Base-by-base conservation (phyloP, 768 basidiomycete genomes). In the Lentinula aciculospora region DNA sequence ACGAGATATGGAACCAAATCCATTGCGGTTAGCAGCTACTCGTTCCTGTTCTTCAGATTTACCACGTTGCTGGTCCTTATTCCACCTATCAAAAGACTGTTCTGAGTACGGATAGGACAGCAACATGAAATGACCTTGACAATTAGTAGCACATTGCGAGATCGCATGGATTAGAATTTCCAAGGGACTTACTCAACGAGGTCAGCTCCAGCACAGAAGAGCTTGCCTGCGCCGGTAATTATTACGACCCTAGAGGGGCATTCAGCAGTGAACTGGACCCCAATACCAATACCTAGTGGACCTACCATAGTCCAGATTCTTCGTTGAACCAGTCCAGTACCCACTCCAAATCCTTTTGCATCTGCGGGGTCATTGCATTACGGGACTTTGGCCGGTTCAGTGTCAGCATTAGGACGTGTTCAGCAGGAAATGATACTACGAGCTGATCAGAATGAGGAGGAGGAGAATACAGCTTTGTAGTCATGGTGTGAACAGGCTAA, bases 191-290 rank as follows among this genome's bases (percentile, higher is more conserved):
- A 89, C 88, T 80, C 81, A 71, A 84, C 84, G 50, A 92, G 76
- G 68, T 92, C 91, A 37, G 87, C 88, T 15, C 90, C 91, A 15
- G 89, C 88, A 63, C 89, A 91, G 70, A 93, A 93, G 1, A 78
- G 66, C 44, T 83, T 80, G 10, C 89, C 89, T 60, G 80, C 76
- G 23, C 89, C 90, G 48, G 89, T 92, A 48, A 92, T 67, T 62
- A 93, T 76, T 36, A 77, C 81, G 9, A 88, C 86, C 90, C 89
- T 92, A 66, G 8, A 23, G 13, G 12, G 19, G 32, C 13, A 50
- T 29, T 25, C 27, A 31, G 13, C n/a, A 23, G 7, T n/a, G 25
- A 31, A n/a, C 39, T 53, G 15, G 42, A 59, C 28, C 12, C 27
- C 7, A 6, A 58, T 23, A 9, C 10, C 28, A 15, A 6, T 10